Conservation (phyloP, 2,329 filamentous ascomycete genomes). For the Calonectria pauciramosa region DNA sequence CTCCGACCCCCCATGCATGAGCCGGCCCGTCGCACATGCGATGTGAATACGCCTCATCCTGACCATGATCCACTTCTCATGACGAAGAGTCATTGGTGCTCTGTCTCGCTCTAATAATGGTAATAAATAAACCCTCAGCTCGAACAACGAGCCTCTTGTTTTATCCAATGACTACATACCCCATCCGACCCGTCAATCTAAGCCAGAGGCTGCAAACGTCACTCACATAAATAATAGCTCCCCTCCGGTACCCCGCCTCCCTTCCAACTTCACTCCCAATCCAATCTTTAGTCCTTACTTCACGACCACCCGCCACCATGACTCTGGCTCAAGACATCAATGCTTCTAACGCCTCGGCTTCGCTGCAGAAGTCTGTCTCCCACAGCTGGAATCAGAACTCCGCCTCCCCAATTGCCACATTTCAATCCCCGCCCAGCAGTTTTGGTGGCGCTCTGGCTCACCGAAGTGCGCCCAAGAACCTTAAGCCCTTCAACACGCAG, state of each 20-base stretch:
- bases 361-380: constrained; percentile 59
- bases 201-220: constrained; percentile 20
- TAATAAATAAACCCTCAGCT: constrained; percentile 22
- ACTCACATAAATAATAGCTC: constrained; percentile 20
- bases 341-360: constrained; percentile 49
- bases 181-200: not conserved
- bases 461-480: constrained; percentile 72
- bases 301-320: constrained; percentile 50
- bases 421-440: constrained; percentile 80
- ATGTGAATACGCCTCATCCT: constrained; percentile 11
- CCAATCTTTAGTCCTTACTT: constrained; percentile 40
- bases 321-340: constrained; percentile 63
- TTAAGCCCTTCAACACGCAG: constrained; percentile 96
- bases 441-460: constrained; percentile 61
- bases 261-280: constrained; percentile 14
- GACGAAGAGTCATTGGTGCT: constrained; percentile 24
- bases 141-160: not conserved
- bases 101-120: not conserved
- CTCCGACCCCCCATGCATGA: constrained; percentile 37
- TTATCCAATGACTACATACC: constrained; percentile 10
- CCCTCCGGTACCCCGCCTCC: constrained; percentile 4
- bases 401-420: constrained; percentile 80
- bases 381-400: constrained; percentile 73
- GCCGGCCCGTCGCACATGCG: constrained; percentile 42
- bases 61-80: constrained; percentile 16